Base-by-base conservation (phyloP, 768 basidiomycete species). In the Podaxis sp. region DNA sequence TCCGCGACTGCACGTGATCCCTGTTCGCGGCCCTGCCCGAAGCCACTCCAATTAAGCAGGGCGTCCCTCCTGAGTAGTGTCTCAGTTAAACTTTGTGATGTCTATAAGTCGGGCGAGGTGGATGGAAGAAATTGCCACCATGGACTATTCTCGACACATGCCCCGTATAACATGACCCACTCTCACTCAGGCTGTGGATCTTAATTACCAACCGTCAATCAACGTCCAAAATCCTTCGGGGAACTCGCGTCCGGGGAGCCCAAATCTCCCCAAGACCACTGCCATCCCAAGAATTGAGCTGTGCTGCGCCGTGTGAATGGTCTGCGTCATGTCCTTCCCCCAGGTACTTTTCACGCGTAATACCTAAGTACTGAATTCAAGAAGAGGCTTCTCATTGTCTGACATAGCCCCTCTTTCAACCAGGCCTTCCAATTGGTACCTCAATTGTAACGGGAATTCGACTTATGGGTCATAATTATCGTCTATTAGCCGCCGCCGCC, bases 401-500 rank as follows among this genome's bases (percentile, higher is more conserved):
- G 7, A 17, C 44, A 2, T 46, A n/a, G 2, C 15, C 3, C 20
- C 20, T 20, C n/a, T 20, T 20, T 46, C 15, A 46, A 17, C 20
- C 44, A 8, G 3, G n/a, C 10, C 17, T 22, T 46, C 7, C 8
- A 7, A 20, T 46, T 20, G 7, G 20, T 8, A n/a, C 6, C n/a
- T 33, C 15, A n/a, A 20, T 20, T 20, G 44, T n/a, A 46, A 46
- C 3, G 7, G 7, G 44, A 20, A 46, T 46, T 53, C 33, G 26
- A 13, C 11, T 17, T 74, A 81, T 28, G 91, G 91, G 11, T 91
- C 33, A 33, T 33, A 10, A 33, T 83, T 68, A 75, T 92, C 55
- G 74, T 93, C 52, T 89, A 33, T 91, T 70, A 87, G 91, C 68
- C 82, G 87, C 38, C 41, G 26, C 51, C 30, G 8, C 30, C 26